Evolutionary conservation across 768 basidiomycete genomes (phyloP).

Genomic region (Tulasnella sp.): DNA sequence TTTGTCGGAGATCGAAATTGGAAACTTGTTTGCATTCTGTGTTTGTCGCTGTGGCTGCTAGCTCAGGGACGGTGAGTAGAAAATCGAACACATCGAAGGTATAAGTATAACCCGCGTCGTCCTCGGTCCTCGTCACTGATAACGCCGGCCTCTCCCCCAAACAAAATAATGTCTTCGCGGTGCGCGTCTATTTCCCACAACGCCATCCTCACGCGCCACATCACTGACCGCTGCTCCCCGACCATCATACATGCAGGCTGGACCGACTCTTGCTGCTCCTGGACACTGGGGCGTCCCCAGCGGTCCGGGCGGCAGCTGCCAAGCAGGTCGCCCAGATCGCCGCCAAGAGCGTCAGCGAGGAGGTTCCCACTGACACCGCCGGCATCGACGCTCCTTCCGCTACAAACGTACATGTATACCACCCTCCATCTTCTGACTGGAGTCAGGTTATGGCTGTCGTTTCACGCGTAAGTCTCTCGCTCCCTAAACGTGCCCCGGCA

Average conservation of each 20-base stretch:
- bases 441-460: slow-evolving; percentile 88
- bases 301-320: slow-evolving; percentile 92
- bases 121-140: slow-evolving; percentile 4
- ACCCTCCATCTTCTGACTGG: slow-evolving; percentile 65
- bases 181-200: slow-evolving; percentile 1
- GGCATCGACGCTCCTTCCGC: slow-evolving; percentile 59
- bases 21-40: not conserved
- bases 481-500: slow-evolving; percentile 17
- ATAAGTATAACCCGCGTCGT: slow-evolving; percentile 17
- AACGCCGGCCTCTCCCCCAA: slow-evolving; percentile 21
- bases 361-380: slow-evolving; percentile 73
- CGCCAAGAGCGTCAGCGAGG: slow-evolving; percentile 78
- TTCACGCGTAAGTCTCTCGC: slow-evolving; percentile 63
- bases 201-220: not conserved
- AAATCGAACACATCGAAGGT: slow-evolving; percentile 18
- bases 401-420: slow-evolving; percentile 36
- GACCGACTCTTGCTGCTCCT: slow-evolving; percentile 95
- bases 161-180: slow-evolving; percentile 18
- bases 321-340: slow-evolving; percentile 94
- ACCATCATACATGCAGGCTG: slow-evolving; percentile 59
- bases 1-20: slow-evolving; percentile 13
- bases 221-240: not conserved
- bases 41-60: not conserved
- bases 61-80: not conserved
- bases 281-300: slow-evolving; percentile 89